Evolutionary conservation across 2,329 filamentous ascomycete species (phyloP), one percentile per base, ranked within the genome.

Genomic region (Alternaria longipes): DNA sequence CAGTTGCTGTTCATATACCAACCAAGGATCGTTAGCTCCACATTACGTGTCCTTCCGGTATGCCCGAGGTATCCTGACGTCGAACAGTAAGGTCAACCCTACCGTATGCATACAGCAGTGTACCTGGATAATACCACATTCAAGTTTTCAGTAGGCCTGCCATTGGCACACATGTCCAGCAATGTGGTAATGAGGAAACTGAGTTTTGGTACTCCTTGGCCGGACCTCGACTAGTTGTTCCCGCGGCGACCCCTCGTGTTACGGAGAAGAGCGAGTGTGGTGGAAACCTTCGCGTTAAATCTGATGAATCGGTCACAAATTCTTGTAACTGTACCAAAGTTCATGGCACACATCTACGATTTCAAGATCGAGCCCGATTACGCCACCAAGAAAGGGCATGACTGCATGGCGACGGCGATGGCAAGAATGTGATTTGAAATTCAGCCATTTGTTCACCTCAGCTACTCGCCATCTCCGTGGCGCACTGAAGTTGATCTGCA

Each of bases 1-100:
- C 46, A 24, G 20, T 38, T 36, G 20, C 30, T 50, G 20, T 24
- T 34, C 30, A 16, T 18, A 36, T 18, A 49, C n/a, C 34, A 38
- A 47, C 36, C 57, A 41, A 51, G 38, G 54, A 56, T 34, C 53
- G 30, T 45, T 60, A 60, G 57, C 53, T 46, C 38, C 18, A 32
- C 30, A n/a, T 36, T 44, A 56, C 45, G 40, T 44, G 45, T 54
- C 52, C 32, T 32, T 38, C 32, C 42, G 52, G 44, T 42, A 56
- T 20, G 51, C 20, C 52, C 44, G 56, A 54, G 42, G 51, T 26
- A 59, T 44, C 40, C 26, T 45, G 32, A 38, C 22, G 28, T 12
- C 9, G 47, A 36, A 24, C n/a, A 44, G 38, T n/a, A 26, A 44
- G 41, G 40, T 46, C 42, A 54, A 52, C 49, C 56, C 36, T 36